Base-by-base conservation (phyloP, 108 stramenopile genomes). In the Seminavis robusta region DNA sequence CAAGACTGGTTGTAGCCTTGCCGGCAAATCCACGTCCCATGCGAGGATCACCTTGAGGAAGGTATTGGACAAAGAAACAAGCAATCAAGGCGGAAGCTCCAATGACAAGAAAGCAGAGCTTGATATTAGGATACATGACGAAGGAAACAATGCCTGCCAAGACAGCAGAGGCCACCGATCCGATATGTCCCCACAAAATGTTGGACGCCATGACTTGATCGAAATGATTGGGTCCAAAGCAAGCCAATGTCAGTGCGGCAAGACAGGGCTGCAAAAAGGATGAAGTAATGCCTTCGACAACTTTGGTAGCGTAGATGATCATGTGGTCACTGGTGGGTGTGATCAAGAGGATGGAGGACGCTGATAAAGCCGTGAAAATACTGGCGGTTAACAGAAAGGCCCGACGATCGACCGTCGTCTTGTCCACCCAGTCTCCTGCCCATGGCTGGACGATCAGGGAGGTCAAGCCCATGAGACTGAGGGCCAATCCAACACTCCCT, bases 41-140 rank as follows among this genome's bases (percentile, higher is more conserved):
- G 1, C 77, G 45, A 8, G 75, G 69, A 71, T 86, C 78, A 9
- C 84, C 84, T 59, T 86, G 71, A 11, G 84, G 84, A 6, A 80
- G 53, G 1, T 59, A 64, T 48, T 55, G 59, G 23, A 82, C 74
- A 21, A 72, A 73, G 17, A 66, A 34, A 21, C 82, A 64, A 9
- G 84, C 77, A 46, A 73, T 31, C 16, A 82, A 30, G 5, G 84
- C 84, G 0, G 84, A 71, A 16, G 74, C 61, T 11, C 80, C 80
- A 58, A 86, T 79, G 0, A 86, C 84, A 4, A 86, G 49, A 47
- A 86, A 86, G 67, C 80, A 82, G 50, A 74, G 82, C 56, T 82
- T 73, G 41, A 86, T 76, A 41, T 79, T 34, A 2, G 79, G 79
- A 61, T 86, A 86, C 7, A 72, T 21, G 15, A 80, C 26, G 47